Percentiles rank a stretch among this genome's conserved stretches.
Conservation (phyloP, 1,284 basidiomycete genomes). For the Chondrostereum purpureum region DNA sequence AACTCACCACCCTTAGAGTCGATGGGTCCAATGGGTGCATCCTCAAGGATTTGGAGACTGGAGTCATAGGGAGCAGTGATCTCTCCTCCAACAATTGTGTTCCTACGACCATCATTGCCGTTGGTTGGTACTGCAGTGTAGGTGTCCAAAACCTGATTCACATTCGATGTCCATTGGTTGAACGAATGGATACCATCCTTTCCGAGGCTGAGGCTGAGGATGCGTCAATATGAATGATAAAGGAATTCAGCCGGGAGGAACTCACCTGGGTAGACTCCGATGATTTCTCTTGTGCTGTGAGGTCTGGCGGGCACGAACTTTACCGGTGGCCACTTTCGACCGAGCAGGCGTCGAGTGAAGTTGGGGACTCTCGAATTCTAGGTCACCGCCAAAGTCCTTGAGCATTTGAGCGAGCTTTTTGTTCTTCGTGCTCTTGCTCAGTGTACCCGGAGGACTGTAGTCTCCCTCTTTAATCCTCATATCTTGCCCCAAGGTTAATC, state of each 20-base stretch:
- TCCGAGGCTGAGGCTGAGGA: slow-evolving; percentile 54
- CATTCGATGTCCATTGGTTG: slow-evolving; percentile 43
- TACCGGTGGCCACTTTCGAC: too few relatives aligned
- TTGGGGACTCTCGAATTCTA: slow-evolving; percentile 45
- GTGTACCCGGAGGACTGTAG: slow-evolving; percentile 34
- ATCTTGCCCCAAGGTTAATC: slow-evolving; percentile 47
- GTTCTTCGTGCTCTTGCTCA: slow-evolving; percentile 31
- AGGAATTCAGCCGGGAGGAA: slow-evolving; percentile 7
- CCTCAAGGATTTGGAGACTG: slow-evolving; percentile 31
- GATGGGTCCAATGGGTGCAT: slow-evolving; percentile 25
- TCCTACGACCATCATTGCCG: slow-evolving; percentile 34
- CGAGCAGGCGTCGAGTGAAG: slow-evolving; percentile 52
- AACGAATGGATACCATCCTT: slow-evolving; percentile 49
- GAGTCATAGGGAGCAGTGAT: slow-evolving; percentile 26
- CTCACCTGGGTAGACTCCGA: slow-evolving; percentile 58
- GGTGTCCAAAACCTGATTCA: slow-evolving; percentile 41
- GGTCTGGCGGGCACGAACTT: slow-evolving; percentile 31
- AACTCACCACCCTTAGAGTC: slow-evolving; percentile 21
- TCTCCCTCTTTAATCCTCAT: slow-evolving; percentile 46
- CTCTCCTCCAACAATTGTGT: slow-evolving; percentile 44
- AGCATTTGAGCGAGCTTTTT: slow-evolving; percentile 30
- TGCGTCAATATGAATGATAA: too few relatives aligned
- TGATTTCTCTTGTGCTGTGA: slow-evolving; percentile 52
- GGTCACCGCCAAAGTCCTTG: slow-evolving; percentile 40
- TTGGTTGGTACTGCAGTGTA: slow-evolving; percentile 33